These are phyloP conservation scores for Komagataella pseudopastoris DNA, from an alignment of 805 yeast species.

Conservation along the genomic window DNA sequence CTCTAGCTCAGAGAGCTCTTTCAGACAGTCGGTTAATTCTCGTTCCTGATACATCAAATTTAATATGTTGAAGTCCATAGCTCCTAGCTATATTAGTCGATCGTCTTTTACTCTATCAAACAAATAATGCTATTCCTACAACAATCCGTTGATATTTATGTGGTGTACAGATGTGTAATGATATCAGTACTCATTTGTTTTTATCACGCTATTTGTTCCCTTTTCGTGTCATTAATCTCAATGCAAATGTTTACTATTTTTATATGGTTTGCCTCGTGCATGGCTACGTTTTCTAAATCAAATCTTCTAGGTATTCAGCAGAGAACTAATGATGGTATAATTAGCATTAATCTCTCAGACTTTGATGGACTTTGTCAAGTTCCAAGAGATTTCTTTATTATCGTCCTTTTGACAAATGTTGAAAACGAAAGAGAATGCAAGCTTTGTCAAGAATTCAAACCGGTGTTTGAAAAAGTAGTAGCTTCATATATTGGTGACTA, in stretches of 20 bases:
- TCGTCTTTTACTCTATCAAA: neutral
- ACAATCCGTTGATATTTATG: too few species aligned
- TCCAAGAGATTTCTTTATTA: constrained; percentile 34
- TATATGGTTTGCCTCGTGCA: neutral
- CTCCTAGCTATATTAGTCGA: neutral
- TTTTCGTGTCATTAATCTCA: neutral
- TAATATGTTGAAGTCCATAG: neutral
- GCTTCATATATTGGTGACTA: constrained; percentile 29
- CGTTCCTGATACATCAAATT: neutral
- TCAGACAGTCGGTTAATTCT: neutral
- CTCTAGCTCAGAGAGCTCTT: neutral
- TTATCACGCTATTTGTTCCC: neutral
- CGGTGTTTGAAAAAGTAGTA: constrained; percentile 26
- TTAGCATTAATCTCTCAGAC: constrained; percentile 26
- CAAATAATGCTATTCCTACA: too few species aligned
- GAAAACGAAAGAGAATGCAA: constrained; percentile 27
- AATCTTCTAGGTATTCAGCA: constrained; percentile 5
- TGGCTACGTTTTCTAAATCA: constrained; percentile 7
- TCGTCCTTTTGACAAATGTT: constrained; percentile 40
- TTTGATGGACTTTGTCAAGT: constrained; percentile 28
- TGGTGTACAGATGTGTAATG: neutral
- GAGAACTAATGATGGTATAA: constrained; percentile 19
- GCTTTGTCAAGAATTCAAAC: constrained; percentile 30
- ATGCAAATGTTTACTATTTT: neutral
- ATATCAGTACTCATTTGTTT: neutral